Conservation (phyloP, 192 early-diverging fungal species). For the Physocladia obscura region DNA sequence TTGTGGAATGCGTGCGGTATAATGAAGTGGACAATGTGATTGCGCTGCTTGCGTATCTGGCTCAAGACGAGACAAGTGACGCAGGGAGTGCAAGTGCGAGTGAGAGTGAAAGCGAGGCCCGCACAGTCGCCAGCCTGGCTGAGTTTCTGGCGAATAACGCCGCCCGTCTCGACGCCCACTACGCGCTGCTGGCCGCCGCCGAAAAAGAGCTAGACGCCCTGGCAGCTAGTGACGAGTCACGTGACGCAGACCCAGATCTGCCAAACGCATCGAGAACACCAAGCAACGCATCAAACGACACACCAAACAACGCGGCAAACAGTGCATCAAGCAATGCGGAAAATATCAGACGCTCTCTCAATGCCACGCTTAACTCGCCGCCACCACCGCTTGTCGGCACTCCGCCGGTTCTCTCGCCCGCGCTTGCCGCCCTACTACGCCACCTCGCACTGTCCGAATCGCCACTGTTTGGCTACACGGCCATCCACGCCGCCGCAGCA, state of each 20-base stretch:
- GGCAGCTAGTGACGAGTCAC: background rate
- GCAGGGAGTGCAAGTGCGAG: background rate
- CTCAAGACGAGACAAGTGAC: background rate
- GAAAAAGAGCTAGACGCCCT: background rate
- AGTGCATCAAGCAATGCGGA: too few relatives aligned
- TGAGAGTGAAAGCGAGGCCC: background rate
- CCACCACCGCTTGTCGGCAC: background rate
- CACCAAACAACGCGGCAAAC: background rate
- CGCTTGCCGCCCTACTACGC: conserved; percentile 35
- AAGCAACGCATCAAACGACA: background rate
- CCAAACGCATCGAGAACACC: background rate
- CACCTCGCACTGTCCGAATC: conserved; percentile 14
- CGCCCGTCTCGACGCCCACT: background rate
- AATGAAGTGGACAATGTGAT: conserved; percentile 73
- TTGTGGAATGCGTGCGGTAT: conserved; percentile 70
- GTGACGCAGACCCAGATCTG: background rate
- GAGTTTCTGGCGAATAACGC: background rate
- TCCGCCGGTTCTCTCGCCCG: background rate
- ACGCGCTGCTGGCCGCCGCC: background rate
- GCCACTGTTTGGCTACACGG: conserved; percentile 48
- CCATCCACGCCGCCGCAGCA: conserved; percentile 79
- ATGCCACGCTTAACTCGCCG: background rate
- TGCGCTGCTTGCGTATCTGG: conserved; percentile 33
- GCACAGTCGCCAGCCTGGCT: background rate
- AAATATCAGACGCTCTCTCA: too few relatives aligned